These are phyloP conservation scores for Taphrina deformans DNA, from an alignment of 1,139 yeast species.

Conservation along the genomic window DNA sequence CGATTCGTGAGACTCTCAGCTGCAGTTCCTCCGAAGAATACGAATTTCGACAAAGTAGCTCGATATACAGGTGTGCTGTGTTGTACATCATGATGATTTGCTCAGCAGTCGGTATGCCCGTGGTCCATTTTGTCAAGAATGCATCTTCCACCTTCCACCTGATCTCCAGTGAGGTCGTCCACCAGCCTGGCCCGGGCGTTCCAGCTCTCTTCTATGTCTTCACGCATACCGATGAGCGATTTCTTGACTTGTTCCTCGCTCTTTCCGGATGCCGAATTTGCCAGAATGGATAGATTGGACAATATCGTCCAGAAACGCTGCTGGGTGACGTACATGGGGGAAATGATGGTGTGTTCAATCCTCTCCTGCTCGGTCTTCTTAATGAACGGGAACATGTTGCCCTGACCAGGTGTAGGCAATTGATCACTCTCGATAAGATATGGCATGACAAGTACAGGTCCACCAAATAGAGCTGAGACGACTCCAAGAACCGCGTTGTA, in stretches of 20 bases:
- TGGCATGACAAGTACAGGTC: constrained; percentile 19
- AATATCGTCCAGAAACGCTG: background rate
- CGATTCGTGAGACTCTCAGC: constrained; percentile 4
- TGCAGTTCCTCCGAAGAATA: background rate
- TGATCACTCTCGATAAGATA: constrained; percentile 29
- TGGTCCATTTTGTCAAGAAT: constrained; percentile 22
- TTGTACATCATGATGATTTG: constrained; percentile 7
- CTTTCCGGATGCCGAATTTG: constrained; percentile 1
- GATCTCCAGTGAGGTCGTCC: constrained; percentile 17
- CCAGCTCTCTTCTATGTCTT: constrained; percentile 15
- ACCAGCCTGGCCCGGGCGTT: constrained; percentile 22
- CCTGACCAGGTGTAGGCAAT: constrained; percentile 31
- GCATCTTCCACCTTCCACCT: constrained; percentile 23
- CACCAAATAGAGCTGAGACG: constrained; percentile 23
- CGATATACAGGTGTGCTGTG: constrained; percentile 7
- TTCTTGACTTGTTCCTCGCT: background rate
- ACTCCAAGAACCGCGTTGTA: constrained; percentile 21
- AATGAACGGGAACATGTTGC: constrained; percentile 31
- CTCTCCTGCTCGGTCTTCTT: constrained; percentile 31
- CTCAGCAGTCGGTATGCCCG: constrained; percentile 26
- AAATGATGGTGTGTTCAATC: constrained; percentile 26
- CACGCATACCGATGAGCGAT: background rate
- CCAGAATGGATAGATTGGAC: constrained; percentile 13
- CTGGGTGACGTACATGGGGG: constrained; percentile 21
- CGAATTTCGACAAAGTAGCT: constrained; percentile 8